Base-by-base conservation (phyloP, 2,329 filamentous ascomycete species). In the Trichoderma breve region DNA sequence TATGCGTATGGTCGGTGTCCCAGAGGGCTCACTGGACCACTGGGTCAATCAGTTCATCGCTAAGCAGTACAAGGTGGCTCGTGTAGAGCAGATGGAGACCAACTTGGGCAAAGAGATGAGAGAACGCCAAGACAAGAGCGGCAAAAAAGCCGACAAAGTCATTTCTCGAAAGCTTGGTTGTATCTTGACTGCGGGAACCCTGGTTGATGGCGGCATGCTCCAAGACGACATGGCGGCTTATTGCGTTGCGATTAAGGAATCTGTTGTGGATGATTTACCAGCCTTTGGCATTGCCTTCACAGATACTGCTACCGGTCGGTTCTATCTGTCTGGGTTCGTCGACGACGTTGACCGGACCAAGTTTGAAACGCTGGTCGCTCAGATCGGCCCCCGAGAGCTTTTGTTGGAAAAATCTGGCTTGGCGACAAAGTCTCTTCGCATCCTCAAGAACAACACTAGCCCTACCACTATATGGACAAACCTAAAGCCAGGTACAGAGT, bases 41-140 rank as follows among this genome's bases (percentile, higher is more conserved):
- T 99, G 96, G 96, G 94, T 96, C 71, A 97, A 97, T 77, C 96
- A 99, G 78, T 99, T 99, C 77, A 95, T 99, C 53, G 96, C 95
- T 72, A 98, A 98, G 81, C 96, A 97, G 39, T 97, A 91, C 88
- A 99, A 99, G 82, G 97, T 99, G 69, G 96, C 96, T 7, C 88
- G 95, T 21, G 96, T 99, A 28, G 96, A 98, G 80, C 96, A 99
- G 80, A 95, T 95, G 86, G 96, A 99, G 83, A 97, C 94, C 39
- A 96, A 96, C 2, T 84, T 99, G 9, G 95, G 92, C 72, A 99
- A 99, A 80, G 95, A 99, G 81, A 98, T 99, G 96, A 92, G 96
- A n/a, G 96, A 99, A 81, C 89, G 95, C 63, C 93, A 92, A 74
- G 88, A 86, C 71, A 84, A 86, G 74, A 83, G 80, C 26, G 84